Evolutionary conservation across 2,329 filamentous ascomycete species (phyloP).

Genomic region (Phoma herbarum): DNA sequence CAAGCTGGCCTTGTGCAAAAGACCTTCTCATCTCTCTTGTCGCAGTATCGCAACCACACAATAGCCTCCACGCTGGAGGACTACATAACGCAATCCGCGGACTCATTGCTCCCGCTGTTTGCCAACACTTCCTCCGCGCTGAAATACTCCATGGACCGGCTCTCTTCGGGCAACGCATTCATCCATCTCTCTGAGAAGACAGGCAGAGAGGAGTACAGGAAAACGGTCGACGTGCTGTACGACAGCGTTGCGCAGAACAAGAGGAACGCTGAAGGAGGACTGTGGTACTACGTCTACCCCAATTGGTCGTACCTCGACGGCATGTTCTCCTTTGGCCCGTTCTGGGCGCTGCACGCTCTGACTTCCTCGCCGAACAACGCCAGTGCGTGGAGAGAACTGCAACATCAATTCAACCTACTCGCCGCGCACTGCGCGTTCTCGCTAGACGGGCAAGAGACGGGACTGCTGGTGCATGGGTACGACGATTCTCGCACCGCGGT

Average conservation of each 20-base stretch:
- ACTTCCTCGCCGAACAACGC: constrained; percentile 13
- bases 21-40: constrained; percentile 34
- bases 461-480: constrained; percentile 64
- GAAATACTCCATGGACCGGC: constrained; percentile 39
- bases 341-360: constrained; percentile 44
- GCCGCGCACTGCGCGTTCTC: constrained; percentile 51
- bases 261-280: constrained; percentile 38
- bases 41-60: constrained; percentile 16
- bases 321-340: constrained; percentile 61
- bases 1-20: constrained; percentile 49
- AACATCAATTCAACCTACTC: constrained; percentile 50
- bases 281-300: constrained; percentile 57
- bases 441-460: not conserved
- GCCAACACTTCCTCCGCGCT: not conserved
- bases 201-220: constrained; percentile 25
- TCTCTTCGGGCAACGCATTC: constrained; percentile 42
- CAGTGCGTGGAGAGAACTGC: constrained; percentile 26
- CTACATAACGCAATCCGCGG: not conserved
- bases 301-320: constrained; percentile 64
- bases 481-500: constrained; percentile 59
- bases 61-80: not conserved
- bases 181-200: constrained; percentile 28
- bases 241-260: constrained; percentile 40
- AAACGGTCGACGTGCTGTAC: constrained; percentile 25
- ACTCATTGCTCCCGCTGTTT: constrained; percentile 7